Evolutionary conservation across 2,329 filamentous ascomycete genomes (phyloP).

Genomic region (Monosporascus sp.): DNA sequence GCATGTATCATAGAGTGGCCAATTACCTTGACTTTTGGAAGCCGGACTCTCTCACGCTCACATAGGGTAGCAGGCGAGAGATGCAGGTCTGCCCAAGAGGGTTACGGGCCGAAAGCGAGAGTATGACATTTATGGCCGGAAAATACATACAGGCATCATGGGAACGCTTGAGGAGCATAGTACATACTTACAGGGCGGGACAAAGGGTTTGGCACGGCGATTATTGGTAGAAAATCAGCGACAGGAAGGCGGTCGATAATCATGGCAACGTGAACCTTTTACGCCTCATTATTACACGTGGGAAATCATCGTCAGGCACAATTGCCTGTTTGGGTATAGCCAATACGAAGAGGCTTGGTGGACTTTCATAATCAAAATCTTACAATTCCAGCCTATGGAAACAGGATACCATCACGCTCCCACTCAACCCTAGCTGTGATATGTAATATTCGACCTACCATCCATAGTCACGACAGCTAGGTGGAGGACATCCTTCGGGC

Average conservation of each 20-base stretch:
- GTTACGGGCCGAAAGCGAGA: neutral
- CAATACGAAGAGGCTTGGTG: neutral
- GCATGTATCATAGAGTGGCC: conserved; percentile 15
- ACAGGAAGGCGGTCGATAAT: neutral
- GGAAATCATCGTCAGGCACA: conserved; percentile 14
- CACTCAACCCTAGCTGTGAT: no score
- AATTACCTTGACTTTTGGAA: conserved; percentile 9
- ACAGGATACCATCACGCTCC: no score
- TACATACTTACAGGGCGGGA: neutral
- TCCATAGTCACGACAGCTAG: no score
- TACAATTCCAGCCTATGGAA: neutral
- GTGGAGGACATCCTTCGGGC: no score
- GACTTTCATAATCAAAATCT: conserved; percentile 1
- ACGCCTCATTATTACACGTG: neutral
- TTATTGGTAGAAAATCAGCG: neutral
- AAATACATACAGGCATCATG: neutral
- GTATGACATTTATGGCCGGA: neutral
- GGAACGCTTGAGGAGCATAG: neutral
- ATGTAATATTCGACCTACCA: no score
- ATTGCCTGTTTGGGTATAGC: conserved; percentile 5
- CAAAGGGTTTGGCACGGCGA: neutral
- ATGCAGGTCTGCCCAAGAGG: neutral
- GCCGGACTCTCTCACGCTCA: neutral
- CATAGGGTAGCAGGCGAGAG: no score
- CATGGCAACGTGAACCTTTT: neutral